A percentile compares a stretch with the other conserved stretches of the same genome.
Evolutionary conservation across 345 rosid genomes (phyloP).

Genomic region (Gossypium longicalyx): DNA sequence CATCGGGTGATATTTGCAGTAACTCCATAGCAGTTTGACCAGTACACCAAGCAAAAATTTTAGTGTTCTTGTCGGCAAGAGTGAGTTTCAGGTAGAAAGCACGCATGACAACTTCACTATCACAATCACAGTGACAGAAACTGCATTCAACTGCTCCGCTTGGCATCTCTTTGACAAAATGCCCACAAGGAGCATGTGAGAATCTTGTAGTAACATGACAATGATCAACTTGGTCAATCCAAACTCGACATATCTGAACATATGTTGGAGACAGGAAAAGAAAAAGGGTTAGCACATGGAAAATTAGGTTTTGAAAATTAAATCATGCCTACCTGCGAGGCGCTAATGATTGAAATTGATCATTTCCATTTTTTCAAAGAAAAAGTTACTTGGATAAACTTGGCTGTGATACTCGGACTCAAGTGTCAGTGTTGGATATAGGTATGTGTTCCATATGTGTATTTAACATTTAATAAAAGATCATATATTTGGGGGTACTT

Average conservation of each 20-base stretch:
- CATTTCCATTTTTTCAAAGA: background rate
- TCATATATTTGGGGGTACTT: background rate
- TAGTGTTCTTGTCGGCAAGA: slow-evolving; percentile 58
- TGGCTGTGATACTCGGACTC: background rate
- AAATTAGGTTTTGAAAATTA: background rate
- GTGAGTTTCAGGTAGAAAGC: slow-evolving; percentile 64
- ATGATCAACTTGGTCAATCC: slow-evolving; percentile 66
- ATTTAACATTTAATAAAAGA: background rate
- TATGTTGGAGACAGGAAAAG: background rate
- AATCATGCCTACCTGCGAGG: background rate
- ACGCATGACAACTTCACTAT: slow-evolving; percentile 42
- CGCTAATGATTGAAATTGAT: background rate
- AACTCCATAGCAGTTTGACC: slow-evolving; percentile 86
- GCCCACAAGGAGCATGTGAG: slow-evolving; percentile 64
- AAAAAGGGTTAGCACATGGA: slow-evolving; percentile 5
- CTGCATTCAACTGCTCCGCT: slow-evolving; percentile 46
- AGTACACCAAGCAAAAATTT: slow-evolving; percentile 63
- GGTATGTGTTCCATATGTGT: background rate
- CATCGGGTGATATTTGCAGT: slow-evolving; percentile 82
- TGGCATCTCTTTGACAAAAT: slow-evolving; percentile 42
- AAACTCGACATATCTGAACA: slow-evolving; percentile 62
- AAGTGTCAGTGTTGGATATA: background rate
- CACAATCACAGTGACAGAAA: slow-evolving; percentile 51
- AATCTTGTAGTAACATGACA: slow-evolving; percentile 56
- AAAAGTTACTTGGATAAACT: background rate